These are phyloP conservation scores for Rhodofomes roseus DNA, from an alignment of 1,284 basidiomycete genomes.

Conservation along the genomic window DNA sequence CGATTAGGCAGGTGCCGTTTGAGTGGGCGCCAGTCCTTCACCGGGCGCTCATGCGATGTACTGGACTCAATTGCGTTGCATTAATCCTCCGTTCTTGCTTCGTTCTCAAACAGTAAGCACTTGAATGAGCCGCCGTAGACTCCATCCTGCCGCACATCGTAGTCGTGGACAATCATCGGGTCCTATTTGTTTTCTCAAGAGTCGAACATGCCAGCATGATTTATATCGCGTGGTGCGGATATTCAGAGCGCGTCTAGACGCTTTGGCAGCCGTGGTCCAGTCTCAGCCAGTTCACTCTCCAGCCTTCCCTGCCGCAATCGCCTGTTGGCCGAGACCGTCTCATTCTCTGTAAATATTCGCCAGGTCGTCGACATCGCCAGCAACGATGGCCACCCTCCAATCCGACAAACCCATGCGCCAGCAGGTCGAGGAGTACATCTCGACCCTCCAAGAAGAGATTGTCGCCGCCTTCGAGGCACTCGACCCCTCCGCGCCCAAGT, in stretches of 20 bases:
- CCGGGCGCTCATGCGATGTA: too few relatives aligned
- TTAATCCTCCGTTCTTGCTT: too few relatives aligned
- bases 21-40: too few relatives aligned
- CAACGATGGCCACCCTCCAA: slow-evolving; percentile 12
- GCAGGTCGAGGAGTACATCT: slow-evolving; percentile 79
- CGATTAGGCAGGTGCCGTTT: too few relatives aligned
- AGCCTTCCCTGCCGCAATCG: not conserved
- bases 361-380: not conserved
- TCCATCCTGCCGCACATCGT: too few relatives aligned
- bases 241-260: not conserved
- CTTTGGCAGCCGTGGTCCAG: not conserved
- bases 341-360: not conserved
- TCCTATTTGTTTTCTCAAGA: too few relatives aligned
- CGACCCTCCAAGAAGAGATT: slow-evolving; percentile 79
- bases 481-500: slow-evolving; percentile 68
- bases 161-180: too few relatives aligned
- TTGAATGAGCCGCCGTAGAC: too few relatives aligned
- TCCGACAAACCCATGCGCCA: slow-evolving; percentile 63
- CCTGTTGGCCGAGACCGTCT: not conserved
- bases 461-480: slow-evolving; percentile 77
- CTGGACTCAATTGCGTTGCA: too few relatives aligned
- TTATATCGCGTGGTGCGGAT: too few relatives aligned
- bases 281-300: not conserved
- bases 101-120: too few relatives aligned
- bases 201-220: too few relatives aligned